These are phyloP conservation scores for Geotrichum klebahnii DNA, from an alignment of 1,139 yeast genomes.

Conservation along the genomic window DNA sequence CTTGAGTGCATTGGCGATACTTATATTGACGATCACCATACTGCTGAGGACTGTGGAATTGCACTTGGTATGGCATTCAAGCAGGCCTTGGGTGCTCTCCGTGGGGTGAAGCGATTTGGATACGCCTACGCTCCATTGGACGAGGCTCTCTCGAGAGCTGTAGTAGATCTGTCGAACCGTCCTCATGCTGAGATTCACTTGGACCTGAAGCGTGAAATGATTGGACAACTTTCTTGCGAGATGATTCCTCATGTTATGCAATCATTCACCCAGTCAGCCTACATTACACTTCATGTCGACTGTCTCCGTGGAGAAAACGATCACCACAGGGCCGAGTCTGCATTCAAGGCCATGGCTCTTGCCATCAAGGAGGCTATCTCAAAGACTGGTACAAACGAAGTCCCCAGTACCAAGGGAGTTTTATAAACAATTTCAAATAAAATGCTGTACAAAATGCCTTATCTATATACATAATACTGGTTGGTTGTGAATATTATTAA, in stretches of 20 bases:
- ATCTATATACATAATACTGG: neutral
- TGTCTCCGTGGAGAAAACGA: constrained; percentile 90
- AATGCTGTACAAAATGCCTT: neutral
- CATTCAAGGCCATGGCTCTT: constrained; percentile 90
- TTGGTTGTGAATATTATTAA: neutral
- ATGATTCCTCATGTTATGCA: constrained; percentile 96
- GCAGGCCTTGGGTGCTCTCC: constrained; percentile 80
- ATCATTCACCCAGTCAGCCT: constrained; percentile 89
- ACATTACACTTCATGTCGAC: constrained; percentile 88
- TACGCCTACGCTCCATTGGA: constrained; percentile 91
- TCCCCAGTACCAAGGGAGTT: constrained; percentile 96
- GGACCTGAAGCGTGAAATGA: constrained; percentile 85
- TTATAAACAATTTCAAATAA: constrained; percentile 35
- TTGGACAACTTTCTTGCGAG: constrained; percentile 88
- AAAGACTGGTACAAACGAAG: constrained; percentile 79
- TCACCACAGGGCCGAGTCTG: constrained; percentile 93
- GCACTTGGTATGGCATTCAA: constrained; percentile 88
- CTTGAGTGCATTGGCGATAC: constrained; percentile 90
- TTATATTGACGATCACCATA: constrained; percentile 95
- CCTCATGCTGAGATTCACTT: constrained; percentile 88
- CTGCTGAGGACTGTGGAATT: constrained; percentile 92
- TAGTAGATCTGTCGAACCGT: constrained; percentile 86
- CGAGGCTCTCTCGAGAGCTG: constrained; percentile 92
- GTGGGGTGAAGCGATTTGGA: constrained; percentile 93
- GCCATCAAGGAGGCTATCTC: constrained; percentile 86